Base-by-base conservation (phyloP, 2,329 filamentous ascomycete genomes). In the Fusarium multiceps region DNA sequence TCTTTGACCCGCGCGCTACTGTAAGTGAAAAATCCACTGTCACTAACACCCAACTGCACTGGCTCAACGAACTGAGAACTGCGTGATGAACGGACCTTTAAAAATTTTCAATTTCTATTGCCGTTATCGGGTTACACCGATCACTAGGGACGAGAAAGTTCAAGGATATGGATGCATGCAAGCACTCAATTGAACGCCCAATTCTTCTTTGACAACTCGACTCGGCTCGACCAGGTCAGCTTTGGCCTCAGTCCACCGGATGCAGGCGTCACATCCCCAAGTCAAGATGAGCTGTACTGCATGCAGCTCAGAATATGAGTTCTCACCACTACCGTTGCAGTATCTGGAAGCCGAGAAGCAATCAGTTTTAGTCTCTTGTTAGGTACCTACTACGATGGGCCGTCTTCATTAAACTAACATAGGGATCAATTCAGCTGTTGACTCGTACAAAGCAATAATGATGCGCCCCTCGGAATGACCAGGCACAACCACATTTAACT, bases 1-100 rank as follows among this genome's bases (percentile, higher is more conserved):
- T 40, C 55, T 40, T 48, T 61, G 65, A 72, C 72, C 70, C 70
- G 66, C 70, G 70, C 72, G 72, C 70, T 73, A 74, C 66, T 42
- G 25, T 27, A n/a, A 51, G 30, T 50, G 21, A 42, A 18, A 51
- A 53, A 16, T n/a, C 49, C 32, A 41, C 49, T 28, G 34, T 53
- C 49, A 53, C 23, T 53, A 32, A 56, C 32, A 57, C 23, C 23
- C 23, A 25, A 25, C 32, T 41, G 40, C 27, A 43, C 40, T 47
- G 49, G 20, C n/a, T 51, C 62, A 55, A 34, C 23, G 21, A 49
- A 55, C n/a, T 53, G 28, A 34, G 28, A 34, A 54, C n/a, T 54
- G 32, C 46, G 51, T 53, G 43, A 55, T 34, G 54, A 61, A 54
- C n/a, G 30, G 47, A 34, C 42, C 55, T 57, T 37, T 37, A 30